Evolutionary conservation across 1,284 basidiomycete genomes (phyloP).

Genomic region (Porogramme epimiltina): DNA sequence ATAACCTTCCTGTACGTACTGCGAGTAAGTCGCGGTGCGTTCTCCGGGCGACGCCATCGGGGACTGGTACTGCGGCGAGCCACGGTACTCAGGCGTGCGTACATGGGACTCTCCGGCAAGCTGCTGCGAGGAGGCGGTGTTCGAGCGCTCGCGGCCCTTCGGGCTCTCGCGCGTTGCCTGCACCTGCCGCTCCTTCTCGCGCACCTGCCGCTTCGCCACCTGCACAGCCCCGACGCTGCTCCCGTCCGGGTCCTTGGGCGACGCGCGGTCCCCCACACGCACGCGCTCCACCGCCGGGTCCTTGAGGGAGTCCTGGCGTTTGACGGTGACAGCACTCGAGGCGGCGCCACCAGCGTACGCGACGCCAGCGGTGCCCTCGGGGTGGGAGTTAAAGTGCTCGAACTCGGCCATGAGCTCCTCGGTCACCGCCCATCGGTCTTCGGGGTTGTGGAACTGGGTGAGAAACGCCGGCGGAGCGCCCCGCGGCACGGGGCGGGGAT

Average conservation of each 20-base stretch:
- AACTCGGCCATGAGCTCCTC: constrained; percentile 70
- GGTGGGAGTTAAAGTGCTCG: constrained; percentile 39
- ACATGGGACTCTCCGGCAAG: constrained; percentile 35
- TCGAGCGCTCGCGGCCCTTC: constrained; percentile 49
- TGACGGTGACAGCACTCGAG: constrained; percentile 29
- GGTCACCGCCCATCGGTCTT: constrained; percentile 66
- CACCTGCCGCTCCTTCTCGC: constrained; percentile 37
- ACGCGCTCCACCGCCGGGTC: constrained; percentile 58
- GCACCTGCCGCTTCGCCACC: constrained; percentile 30
- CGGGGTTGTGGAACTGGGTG: constrained; percentile 47
- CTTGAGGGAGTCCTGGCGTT: constrained; percentile 29
- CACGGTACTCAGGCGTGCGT: constrained; percentile 51
- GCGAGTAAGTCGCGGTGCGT: constrained; percentile 47
- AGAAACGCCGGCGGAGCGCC: constrained; percentile 54
- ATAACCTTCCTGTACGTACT: constrained; percentile 54
- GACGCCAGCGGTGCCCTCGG: constrained; percentile 47
- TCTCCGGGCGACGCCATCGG: constrained; percentile 55
- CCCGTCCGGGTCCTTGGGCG: constrained; percentile 52
- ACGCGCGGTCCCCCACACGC: constrained; percentile 51
- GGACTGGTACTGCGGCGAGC: constrained; percentile 54
- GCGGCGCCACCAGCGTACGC: constrained; percentile 54
- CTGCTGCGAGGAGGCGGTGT: constrained; percentile 32
- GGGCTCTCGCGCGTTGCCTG: constrained; percentile 48
- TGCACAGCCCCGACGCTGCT: constrained; percentile 20
- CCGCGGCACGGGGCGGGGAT: constrained; percentile 61